A percentile compares a stretch with the other conserved stretches of the same genome.
Evolutionary conservation across 441 rosid genomes (phyloP).

Genomic region (Populus hybrid): DNA sequence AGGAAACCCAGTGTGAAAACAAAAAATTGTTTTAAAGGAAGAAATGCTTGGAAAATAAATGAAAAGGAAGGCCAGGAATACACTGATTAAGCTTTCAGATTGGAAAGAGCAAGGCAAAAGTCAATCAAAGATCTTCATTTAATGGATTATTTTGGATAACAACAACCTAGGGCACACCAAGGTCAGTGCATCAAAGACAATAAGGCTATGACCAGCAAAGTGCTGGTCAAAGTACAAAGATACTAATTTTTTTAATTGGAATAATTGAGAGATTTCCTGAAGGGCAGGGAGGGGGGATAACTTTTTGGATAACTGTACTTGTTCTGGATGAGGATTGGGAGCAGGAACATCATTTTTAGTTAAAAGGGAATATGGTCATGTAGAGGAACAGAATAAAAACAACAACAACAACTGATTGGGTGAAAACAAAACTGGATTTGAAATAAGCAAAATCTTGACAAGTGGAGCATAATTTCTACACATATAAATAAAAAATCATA

Average conservation of each 20-base stretch:
- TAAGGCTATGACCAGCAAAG: too few species aligned
- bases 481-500: background rate
- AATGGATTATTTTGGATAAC: too few species aligned
- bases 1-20: too few species aligned
- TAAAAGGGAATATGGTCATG: background rate
- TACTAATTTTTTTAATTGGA: background rate
- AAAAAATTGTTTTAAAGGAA: too few species aligned
- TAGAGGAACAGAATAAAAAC: background rate
- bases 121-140: too few species aligned
- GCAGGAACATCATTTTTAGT: background rate
- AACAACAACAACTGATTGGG: background rate
- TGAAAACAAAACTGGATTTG: background rate
- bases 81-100: too few species aligned
- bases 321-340: background rate
- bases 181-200: too few species aligned
- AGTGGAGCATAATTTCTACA: background rate
- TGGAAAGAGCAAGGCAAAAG: too few species aligned
- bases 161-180: too few species aligned
- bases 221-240: background rate
- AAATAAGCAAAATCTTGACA: background rate
- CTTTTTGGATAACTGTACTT: background rate
- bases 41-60: too few species aligned
- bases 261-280: background rate
- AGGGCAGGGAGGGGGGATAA: background rate
- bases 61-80: too few species aligned